Evolutionary conservation across 306 rosid species (phyloP).

Genomic region (Cucurbita argyrosperma): DNA sequence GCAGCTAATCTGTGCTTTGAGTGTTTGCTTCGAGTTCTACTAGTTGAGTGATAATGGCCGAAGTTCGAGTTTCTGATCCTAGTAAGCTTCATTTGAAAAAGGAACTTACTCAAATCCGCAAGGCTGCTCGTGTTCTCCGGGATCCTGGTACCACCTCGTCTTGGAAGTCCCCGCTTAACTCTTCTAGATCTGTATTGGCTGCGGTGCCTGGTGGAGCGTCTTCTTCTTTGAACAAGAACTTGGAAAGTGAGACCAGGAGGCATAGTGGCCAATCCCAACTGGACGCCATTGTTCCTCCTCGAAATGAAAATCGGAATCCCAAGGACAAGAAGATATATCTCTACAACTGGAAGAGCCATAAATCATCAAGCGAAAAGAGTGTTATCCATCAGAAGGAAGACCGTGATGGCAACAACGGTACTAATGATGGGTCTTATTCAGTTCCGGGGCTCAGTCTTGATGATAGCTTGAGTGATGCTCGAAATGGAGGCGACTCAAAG

Average conservation of each 20-base stretch:
- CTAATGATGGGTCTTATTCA: conserved; percentile 31
- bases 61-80: conserved; percentile 51
- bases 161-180: conserved; percentile 64
- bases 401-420: conserved; percentile 19
- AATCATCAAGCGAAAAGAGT: conserved; percentile 39
- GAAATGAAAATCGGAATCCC: conserved; percentile 8
- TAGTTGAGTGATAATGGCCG: conserved; percentile 26
- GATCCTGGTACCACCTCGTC: conserved; percentile 96
- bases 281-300: conserved; percentile 4
- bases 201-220: conserved; percentile 15
- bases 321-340: conserved; percentile 47
- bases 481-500: conserved; percentile 41
- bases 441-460: conserved; percentile 37
- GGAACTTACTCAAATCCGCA: conserved; percentile 91
- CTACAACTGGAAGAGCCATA: conserved; percentile 70
- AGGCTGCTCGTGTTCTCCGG: conserved; percentile 75
- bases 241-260: conserved; percentile 15
- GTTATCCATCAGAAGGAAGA: conserved; percentile 10
- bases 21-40: neutral
- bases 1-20: neutral
- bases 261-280: conserved; percentile 6
- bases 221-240: conserved; percentile 25
- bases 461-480: conserved; percentile 59
- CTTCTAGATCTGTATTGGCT: conserved; percentile 49
- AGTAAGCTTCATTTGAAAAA: conserved; percentile 69